phyloP scores from a whole-genome alignment of 2,329 filamentous ascomycete genomes.

The Thielaviopsis ethacetica region DNA sequence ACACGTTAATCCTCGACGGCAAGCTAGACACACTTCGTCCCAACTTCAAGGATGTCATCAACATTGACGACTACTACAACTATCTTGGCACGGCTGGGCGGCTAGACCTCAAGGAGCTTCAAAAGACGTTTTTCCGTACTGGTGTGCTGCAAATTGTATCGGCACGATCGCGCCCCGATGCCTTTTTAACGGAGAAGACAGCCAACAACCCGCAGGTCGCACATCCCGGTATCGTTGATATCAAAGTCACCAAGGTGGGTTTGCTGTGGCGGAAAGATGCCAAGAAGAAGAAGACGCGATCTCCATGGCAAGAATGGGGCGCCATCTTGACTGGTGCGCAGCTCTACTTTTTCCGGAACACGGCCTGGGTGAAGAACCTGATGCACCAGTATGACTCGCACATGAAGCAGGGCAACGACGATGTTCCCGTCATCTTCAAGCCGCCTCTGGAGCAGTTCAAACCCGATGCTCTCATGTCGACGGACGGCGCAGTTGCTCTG shows the following conservation, averaged over 20 bases:
- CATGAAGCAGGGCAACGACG: constrained; percentile 58
- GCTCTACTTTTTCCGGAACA: constrained; percentile 90
- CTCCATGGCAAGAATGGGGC: constrained; percentile 98
- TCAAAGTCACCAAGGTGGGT: constrained; percentile 93
- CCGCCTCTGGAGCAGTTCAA: constrained; percentile 86
- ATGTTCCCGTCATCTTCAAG: constrained; percentile 70
- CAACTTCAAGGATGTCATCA: constrained; percentile 79
- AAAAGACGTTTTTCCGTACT: constrained; percentile 79
- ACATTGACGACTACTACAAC: constrained; percentile 78
- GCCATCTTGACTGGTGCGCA: constrained; percentile 93
- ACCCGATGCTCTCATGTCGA: constrained; percentile 83
- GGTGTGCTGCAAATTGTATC: constrained; percentile 92
- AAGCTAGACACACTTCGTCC: constrained; percentile 72
- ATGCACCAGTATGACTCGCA: constrained; percentile 79
- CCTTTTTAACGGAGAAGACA: constrained; percentile 81
- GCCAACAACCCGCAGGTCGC: constrained; percentile 72
- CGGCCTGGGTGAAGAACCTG: constrained; percentile 77
- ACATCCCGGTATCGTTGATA: constrained; percentile 85
- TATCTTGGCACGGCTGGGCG: constrained; percentile 64
- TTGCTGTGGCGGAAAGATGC: constrained; percentile 84
- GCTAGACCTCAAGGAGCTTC: constrained; percentile 65
- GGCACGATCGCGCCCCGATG: constrained; percentile 79
- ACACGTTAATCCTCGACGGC: constrained; percentile 81
- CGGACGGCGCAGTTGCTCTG: constrained; percentile 78
- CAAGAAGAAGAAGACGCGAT: constrained; percentile 86